A percentile compares a stretch with the other conserved stretches of the same genome.
phyloP scores from a whole-genome alignment of 768 basidiomycete species.

The Suillus placidus region DNA sequence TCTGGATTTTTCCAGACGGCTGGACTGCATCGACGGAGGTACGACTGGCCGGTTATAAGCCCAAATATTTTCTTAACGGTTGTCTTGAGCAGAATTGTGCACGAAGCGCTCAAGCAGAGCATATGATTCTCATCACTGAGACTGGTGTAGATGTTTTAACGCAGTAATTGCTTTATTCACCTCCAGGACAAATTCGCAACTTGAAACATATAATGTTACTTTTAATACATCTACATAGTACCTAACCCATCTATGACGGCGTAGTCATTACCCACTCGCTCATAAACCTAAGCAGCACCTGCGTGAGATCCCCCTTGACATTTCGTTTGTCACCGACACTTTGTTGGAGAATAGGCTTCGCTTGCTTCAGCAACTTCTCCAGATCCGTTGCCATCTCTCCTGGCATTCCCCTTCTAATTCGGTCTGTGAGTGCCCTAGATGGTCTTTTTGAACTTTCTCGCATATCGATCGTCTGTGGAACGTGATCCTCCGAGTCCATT shows the following conservation, averaged over 20 bases:
- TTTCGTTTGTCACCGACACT: constrained; percentile 46
- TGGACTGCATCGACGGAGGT: constrained; percentile 94
- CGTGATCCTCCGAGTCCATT: constrained; percentile 46
- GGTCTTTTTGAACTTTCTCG: constrained; percentile 40
- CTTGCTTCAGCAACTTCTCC: constrained; percentile 63
- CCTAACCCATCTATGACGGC: constrained; percentile 16
- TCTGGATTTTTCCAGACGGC: constrained; percentile 86
- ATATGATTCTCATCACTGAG: constrained; percentile 85
- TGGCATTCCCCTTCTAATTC: constrained; percentile 74
- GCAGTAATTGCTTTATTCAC: constrained; percentile 20
- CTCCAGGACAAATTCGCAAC: background rate
- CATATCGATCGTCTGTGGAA: constrained; percentile 13
- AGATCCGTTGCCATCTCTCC: constrained; percentile 79
- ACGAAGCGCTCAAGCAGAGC: constrained; percentile 83
- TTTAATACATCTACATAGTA: constrained; percentile 8
- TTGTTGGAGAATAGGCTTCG: constrained; percentile 65
- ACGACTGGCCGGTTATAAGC: constrained; percentile 20
- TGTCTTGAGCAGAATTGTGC: constrained; percentile 63
- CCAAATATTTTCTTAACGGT: constrained; percentile 6
- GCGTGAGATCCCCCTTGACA: constrained; percentile 56
- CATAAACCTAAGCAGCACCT: constrained; percentile 64
- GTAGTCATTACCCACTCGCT: constrained; percentile 57
- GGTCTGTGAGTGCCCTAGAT: constrained; percentile 60
- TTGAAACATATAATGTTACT: constrained; percentile 14
- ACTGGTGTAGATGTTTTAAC: constrained; percentile 81